Percentiles rank a stretch among this genome's conserved stretches.
These are phyloP conservation scores for Pharus latifolius DNA, from an alignment of 176 grass and related monocot genomes.

Conservation along the genomic window DNA sequence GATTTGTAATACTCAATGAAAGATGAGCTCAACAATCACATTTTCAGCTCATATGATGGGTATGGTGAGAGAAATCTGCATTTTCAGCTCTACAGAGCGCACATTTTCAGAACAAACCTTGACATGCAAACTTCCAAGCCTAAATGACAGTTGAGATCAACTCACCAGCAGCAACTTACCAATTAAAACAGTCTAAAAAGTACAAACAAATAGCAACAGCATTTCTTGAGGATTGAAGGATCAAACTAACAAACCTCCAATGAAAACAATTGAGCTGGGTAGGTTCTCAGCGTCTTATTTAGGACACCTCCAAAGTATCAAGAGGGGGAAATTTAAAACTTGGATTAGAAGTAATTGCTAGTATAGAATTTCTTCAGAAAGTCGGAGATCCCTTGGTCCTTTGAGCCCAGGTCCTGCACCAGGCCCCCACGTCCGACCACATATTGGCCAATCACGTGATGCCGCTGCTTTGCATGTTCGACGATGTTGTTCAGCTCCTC, in stretches of 20 bases:
- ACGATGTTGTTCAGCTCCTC: constrained; percentile 84
- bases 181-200: not conserved
- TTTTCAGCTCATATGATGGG: not conserved
- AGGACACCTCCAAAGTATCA: constrained; percentile 2
- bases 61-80: not conserved
- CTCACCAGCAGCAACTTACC: not conserved
- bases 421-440: constrained; percentile 52
- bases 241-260: constrained; percentile 3
- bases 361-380: constrained; percentile 90
- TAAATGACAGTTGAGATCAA: not conserved
- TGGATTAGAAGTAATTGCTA: constrained; percentile 66
- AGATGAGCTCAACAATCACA: not conserved
- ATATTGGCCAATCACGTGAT: constrained; percentile 88
- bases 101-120: not conserved
- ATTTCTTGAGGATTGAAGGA: not conserved
- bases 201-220: constrained; percentile 1
- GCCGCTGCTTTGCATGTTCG: constrained; percentile 85
- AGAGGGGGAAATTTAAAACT: not conserved
- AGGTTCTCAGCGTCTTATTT: constrained; percentile 32
- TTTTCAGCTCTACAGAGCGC: not conserved
- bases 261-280: not conserved
- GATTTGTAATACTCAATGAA: no score
- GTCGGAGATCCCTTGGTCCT: constrained; percentile 51
- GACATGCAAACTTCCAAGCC: not conserved
- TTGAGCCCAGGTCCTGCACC: constrained; percentile 37